Percentiles rank a stretch among this genome's conserved stretches.
Conservation (phyloP, 73 alveolate species). For the Paramecium bursaria region DNA sequence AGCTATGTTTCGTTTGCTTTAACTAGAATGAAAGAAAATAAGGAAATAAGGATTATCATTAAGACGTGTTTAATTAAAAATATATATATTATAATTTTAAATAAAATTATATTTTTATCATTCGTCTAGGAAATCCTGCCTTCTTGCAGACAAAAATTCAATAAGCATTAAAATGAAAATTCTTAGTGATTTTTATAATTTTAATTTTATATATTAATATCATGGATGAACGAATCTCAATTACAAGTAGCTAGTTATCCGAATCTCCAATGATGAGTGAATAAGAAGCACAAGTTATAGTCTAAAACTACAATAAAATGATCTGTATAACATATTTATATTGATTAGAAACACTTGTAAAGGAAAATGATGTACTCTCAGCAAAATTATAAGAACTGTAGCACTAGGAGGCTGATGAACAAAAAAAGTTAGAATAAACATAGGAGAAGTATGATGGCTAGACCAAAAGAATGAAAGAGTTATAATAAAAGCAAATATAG, state of each 20-base stretch:
- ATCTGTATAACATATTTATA: background rate
- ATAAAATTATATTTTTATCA: too few relatives aligned
- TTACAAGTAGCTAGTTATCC: conserved; percentile 29
- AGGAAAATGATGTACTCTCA: conserved; percentile 21
- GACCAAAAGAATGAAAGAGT: conserved; percentile 30
- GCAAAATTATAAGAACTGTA: conserved; percentile 7
- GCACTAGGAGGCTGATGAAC: conserved; percentile 27
- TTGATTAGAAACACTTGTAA: conserved; percentile 5
- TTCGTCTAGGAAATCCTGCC: background rate
- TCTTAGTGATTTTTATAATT: conserved; percentile 7
- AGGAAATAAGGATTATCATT: background rate
- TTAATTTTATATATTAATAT: background rate
- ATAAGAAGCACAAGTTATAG: conserved; percentile 18
- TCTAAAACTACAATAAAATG: background rate
- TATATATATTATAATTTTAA: background rate
- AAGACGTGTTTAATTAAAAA: background rate
- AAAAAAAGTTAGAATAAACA: background rate
- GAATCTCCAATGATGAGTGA: conserved; percentile 62
- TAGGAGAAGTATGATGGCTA: conserved; percentile 3
- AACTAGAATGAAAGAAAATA: background rate
- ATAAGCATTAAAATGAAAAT: background rate
- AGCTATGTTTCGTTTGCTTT: background rate
- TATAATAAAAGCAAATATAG: background rate
- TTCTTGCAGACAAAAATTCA: background rate
- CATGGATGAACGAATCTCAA: conserved; percentile 27